Conservation (phyloP, 108 stramenopile species). For the Nitzschia sp. region DNA sequence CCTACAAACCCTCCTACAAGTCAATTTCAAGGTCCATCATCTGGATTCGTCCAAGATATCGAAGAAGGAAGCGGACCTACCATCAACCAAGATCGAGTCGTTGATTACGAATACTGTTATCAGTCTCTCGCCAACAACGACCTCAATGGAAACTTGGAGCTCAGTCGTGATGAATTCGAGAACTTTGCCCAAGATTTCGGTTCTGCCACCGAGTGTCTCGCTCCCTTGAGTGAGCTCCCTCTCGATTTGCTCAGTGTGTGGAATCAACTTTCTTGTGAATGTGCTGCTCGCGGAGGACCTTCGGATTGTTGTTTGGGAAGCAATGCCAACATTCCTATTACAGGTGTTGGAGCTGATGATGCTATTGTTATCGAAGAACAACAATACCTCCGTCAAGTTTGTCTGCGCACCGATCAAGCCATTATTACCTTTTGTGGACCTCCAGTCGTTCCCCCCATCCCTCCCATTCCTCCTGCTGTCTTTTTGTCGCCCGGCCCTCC, state of each 20-base stretch:
- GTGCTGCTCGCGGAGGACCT: constrained; percentile 22
- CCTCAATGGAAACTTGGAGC: constrained; percentile 11
- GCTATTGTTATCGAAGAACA: constrained; percentile 19
- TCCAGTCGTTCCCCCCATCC: constrained; percentile 24
- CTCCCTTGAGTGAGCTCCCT: constrained; percentile 20
- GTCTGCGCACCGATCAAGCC: constrained; percentile 40
- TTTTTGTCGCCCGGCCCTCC: constrained; percentile 12
- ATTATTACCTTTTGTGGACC: constrained; percentile 35
- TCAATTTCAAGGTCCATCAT: constrained; percentile 18
- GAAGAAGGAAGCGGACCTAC: constrained; percentile 23
- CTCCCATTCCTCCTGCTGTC: constrained; percentile 7
- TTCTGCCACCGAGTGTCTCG: constrained; percentile 32
- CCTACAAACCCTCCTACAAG: constrained; percentile 16
- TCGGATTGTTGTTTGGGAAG: constrained; percentile 29
- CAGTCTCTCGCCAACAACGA: constrained; percentile 18
- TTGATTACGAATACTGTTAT: constrained; percentile 36
- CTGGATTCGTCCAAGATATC: constrained; percentile 5
- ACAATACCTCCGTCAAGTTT: constrained; percentile 30
- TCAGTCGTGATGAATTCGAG: constrained; percentile 27
- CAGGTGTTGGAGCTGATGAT: constrained; percentile 28
- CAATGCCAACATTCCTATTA: constrained; percentile 30
- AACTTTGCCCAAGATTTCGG: constrained; percentile 40
- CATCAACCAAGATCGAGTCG: constrained; percentile 34
- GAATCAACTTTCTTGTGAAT: constrained; percentile 39
- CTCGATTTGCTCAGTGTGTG: constrained; percentile 24